Evolutionary conservation across 345 rosid genomes (phyloP).

Genomic region (Nasturtium officinale): DNA sequence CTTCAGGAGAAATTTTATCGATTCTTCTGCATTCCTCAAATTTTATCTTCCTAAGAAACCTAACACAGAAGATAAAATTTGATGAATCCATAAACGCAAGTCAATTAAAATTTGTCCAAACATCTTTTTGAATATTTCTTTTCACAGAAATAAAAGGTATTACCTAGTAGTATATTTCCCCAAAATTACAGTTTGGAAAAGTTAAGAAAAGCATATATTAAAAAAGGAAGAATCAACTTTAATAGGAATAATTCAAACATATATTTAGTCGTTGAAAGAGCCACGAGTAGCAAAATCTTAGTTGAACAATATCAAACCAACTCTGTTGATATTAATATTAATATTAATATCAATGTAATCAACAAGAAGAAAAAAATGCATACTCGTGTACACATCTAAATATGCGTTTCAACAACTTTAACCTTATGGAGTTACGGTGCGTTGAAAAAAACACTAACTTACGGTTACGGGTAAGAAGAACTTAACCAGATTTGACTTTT

Average conservation of each 20-base stretch:
- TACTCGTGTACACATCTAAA: not conserved
- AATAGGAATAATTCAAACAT: not conserved
- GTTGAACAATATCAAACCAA: conserved; percentile 37
- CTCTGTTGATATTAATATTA: not conserved
- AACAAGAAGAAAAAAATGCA: not conserved
- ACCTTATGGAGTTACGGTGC: conserved; percentile 1
- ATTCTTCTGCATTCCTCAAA: too few species aligned
- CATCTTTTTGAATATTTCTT: too few species aligned
- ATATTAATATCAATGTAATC: not conserved
- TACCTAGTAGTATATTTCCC: too few species aligned
- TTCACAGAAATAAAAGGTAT: too few species aligned
- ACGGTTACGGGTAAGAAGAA: conserved; percentile 18
- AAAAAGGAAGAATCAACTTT: not conserved
- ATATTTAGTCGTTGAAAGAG: not conserved
- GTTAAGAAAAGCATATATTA: not conserved
- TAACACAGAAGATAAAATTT: too few species aligned
- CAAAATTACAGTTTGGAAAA: not conserved
- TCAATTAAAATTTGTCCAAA: too few species aligned
- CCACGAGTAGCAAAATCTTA: conserved; percentile 4
- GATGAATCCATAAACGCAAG: too few species aligned
- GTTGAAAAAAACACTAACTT: conserved; percentile 20
- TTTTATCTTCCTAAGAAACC: too few species aligned
- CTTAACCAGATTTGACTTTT: conserved; percentile 16
- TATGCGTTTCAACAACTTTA: conserved; percentile 10
- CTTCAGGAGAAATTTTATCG: too few species aligned